Evolutionary conservation across 1,139 yeast genomes (phyloP).

Genomic region (Taphrina deformans): DNA sequence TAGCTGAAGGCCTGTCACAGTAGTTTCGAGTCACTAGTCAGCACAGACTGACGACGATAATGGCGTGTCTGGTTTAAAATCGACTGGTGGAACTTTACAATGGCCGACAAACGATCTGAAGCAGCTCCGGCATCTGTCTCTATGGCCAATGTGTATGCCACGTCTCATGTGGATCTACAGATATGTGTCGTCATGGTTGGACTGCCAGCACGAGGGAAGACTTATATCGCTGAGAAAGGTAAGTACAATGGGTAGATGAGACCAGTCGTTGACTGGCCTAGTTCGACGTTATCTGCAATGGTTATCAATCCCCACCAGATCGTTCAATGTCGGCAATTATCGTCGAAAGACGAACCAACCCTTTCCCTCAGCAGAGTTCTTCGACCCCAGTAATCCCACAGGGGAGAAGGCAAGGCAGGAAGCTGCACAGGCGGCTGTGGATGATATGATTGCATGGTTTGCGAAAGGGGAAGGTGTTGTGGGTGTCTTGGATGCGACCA

Average conservation of each 20-base stretch:
- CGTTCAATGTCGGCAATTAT: slow-evolving; percentile 86
- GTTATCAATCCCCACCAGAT: slow-evolving; percentile 82
- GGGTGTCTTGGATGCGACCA: slow-evolving; percentile 88
- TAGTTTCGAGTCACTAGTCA: no score
- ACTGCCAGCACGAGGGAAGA: slow-evolving; percentile 32
- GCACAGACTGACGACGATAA: no score
- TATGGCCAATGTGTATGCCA: slow-evolving; percentile 7
- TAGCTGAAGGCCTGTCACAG: no score
- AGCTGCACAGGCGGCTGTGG: slow-evolving; percentile 70
- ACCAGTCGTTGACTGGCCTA: neutral
- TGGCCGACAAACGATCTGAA: neutral
- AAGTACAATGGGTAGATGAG: neutral
- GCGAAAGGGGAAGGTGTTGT: slow-evolving; percentile 70
- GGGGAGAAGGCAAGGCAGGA: slow-evolving; percentile 63
- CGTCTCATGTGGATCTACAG: slow-evolving; percentile 24
- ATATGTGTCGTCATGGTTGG: slow-evolving; percentile 33
- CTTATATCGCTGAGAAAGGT: slow-evolving; percentile 34
- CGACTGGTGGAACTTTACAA: no score
- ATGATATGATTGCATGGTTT: slow-evolving; percentile 90
- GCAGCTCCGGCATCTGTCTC: neutral
- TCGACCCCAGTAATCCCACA: slow-evolving; percentile 64
- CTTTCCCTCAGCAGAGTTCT: slow-evolving; percentile 72
- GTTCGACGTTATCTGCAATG: slow-evolving; percentile 48
- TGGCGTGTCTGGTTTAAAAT: no score
- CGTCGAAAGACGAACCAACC: slow-evolving; percentile 60